Base-by-base conservation (phyloP, 129 eudicot genomes). In the Scalesia atractyloides region DNA sequence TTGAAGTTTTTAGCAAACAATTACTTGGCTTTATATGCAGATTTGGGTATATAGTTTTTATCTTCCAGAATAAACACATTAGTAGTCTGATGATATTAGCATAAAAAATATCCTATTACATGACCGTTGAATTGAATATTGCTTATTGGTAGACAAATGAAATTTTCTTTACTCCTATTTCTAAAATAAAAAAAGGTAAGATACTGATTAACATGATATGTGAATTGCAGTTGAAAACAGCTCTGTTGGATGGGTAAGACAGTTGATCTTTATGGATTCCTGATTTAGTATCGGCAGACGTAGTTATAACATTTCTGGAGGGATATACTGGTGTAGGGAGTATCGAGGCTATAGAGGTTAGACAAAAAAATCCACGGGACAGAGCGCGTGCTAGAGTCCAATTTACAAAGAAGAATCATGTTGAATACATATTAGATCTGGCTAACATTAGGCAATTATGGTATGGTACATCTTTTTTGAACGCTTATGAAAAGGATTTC, bases 381-480 rank as follows among this genome's bases (percentile, higher is more conserved):
- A 83, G 92, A 70, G 78, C 87, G 3, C 84, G 79, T 51, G 96
- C 92, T 3, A 82, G 63, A 67, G 90, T 94, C 22, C 98, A 94
- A 47, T 94, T 94, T 39, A 66, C 68, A 10, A 69, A 62, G 72
- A 15, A 41, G 71, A 5, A 5, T 9, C 43, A 51, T 62, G 95
- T 83, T 14, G 87, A 84, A 8, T 0, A 9, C 34, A 76, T 87
- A 37, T 18, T 89, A 9, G 0, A 34, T 1, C 39, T 84, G 81
- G 86, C 84, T 56, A 65, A 13, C 14, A 5, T 0, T n/a, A 76
- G 64, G 22, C 22, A 0, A 0, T 79, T 90, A 10, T 69, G 80
- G 79, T 89, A 76, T 70, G 89, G 83, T 26, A 1, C 20, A 9
- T 78, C 88, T 41, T 90, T 84, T 73, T 58, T 94, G 50, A 82